Conservation (phyloP, 2,329 filamentous ascomycete species). For the Drechslerella dactyloides region DNA sequence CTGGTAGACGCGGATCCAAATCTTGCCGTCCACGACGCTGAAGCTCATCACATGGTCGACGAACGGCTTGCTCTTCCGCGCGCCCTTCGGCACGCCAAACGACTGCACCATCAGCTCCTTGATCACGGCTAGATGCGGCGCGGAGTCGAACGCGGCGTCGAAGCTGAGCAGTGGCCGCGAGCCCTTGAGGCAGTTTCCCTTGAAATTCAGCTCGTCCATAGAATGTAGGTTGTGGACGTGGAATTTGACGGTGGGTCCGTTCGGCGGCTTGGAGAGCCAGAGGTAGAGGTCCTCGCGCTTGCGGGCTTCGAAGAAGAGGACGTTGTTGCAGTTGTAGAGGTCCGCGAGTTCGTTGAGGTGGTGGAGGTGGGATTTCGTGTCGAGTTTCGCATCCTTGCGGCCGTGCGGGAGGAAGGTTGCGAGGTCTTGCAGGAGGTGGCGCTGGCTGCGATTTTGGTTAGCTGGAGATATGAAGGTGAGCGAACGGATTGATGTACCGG, state of each 20-base stretch:
- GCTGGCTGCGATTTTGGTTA: constrained; percentile 68
- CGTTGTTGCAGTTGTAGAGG: constrained; percentile 91
- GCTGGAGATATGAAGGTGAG: constrained; percentile 35
- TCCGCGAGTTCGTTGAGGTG: constrained; percentile 77
- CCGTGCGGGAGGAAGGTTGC: constrained; percentile 87
- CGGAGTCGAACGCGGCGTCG: constrained; percentile 80
- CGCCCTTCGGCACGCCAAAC: constrained; percentile 88
- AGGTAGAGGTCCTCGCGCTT: constrained; percentile 95
- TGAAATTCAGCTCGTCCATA: constrained; percentile 95
- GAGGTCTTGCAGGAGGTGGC: constrained; percentile 89
- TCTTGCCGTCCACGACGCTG: constrained; percentile 86
- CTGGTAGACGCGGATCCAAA: constrained; percentile 96
- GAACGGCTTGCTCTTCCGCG: constrained; percentile 91
- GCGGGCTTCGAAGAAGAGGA: constrained; percentile 92
- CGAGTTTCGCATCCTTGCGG: constrained; percentile 93
- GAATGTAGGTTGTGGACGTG: constrained; percentile 89
- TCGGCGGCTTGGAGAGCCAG: constrained; percentile 90
- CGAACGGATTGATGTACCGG: constrained; percentile 63
- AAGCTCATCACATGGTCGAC: constrained; percentile 95
- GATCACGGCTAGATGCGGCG: constrained; percentile 79
- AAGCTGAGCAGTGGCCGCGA: constrained; percentile 90
- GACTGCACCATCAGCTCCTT: constrained; percentile 89
- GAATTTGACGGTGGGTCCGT: constrained; percentile 76
- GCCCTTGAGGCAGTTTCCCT: constrained; percentile 94
- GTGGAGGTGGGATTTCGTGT: constrained; percentile 88